Evolutionary conservation across 2,329 filamentous ascomycete species (phyloP).

Genomic region (Laburnicola sp.): DNA sequence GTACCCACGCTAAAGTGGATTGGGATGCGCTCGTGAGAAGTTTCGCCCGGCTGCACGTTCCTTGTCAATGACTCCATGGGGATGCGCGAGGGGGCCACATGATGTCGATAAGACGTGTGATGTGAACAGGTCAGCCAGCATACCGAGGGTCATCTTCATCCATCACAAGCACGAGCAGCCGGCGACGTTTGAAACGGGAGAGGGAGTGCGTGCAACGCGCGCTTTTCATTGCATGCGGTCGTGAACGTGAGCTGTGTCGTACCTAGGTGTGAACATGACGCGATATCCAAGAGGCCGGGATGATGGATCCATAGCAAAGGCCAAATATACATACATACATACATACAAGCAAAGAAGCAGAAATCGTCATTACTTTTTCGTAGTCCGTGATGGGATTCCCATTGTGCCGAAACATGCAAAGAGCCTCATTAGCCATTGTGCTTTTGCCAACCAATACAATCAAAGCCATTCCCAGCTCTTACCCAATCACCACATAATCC

Average conservation of each 20-base stretch:
- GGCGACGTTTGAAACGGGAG: constrained; percentile 7
- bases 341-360: constrained; percentile 6
- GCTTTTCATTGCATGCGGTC: constrained; percentile 11
- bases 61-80: constrained; percentile 3
- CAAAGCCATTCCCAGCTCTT: constrained; percentile 3
- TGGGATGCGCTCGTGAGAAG: constrained; percentile 1
- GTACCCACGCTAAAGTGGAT: background rate
- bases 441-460: constrained; percentile 18
- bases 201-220: constrained; percentile 5
- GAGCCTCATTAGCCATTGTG: constrained; percentile 14
- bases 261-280: constrained; percentile 1
- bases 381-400: constrained; percentile 2
- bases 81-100: constrained; percentile 11
- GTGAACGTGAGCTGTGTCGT: constrained; percentile 8
- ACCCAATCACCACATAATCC: constrained; percentile 7
- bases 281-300: constrained; percentile 8
- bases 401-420: constrained; percentile 12
- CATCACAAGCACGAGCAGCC: background rate
- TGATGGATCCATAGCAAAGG: constrained; percentile 13
- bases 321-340: constrained; percentile 12
- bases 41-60: constrained; percentile 1
- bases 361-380: constrained; percentile 12
- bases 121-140: constrained; percentile 15
- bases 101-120: constrained; percentile 14
- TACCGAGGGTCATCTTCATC: constrained; percentile 1